Base-by-base conservation (phyloP, 2,329 filamentous ascomycete species). In the Ceratocystis huliohia region DNA sequence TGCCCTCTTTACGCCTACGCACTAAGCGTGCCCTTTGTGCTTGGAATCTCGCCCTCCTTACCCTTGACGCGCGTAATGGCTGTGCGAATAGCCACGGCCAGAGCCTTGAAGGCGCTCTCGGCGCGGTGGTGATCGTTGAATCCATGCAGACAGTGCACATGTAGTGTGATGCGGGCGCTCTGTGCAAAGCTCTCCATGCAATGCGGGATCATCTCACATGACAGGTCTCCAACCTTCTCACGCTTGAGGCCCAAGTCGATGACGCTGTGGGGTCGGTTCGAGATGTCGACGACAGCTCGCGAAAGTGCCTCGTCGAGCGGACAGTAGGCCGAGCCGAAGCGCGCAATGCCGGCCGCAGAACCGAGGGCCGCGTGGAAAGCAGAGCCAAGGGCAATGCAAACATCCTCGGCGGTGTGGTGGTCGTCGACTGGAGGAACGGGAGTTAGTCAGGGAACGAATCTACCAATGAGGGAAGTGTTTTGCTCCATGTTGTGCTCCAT, bases 401-500 rank as follows among this genome's bases (percentile, higher is more conserved):
- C 88, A 75, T 99, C 94, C 80, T 99, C 94, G 70, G 92, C 88
- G 7, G 93, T 96, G 83, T 99, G 94, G 79, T 99, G 94, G 81
- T 97, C 94, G 78, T 99, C 94, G 75, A 99, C 91, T 93, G 8
- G 7, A 25, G 48, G 69, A 53, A 3, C 17, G 46, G 10, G n/a
- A 53, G 17, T 59, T 57, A 65, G 46, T 46, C 28, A 44, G 25
- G 17, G 20, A 45, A 28, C 20, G 13, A 10, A 6, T 8, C 33
- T 37, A 37, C 10, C 33, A 37, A 37, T 13, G 7, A 20, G 20
- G 5, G n/a, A 22, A 50, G 46, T 20, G 53, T 22, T 15, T 30
- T 13, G 10, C 20, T 22, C 8, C 17, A 50, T 28, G 53, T 22
- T 15, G 30, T 13, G 10, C 20, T 22, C 8, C 17, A 50, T 28